These are phyloP conservation scores for Hortiboletus campestris DNA, from an alignment of 768 basidiomycete genomes.

Conservation along the genomic window DNA sequence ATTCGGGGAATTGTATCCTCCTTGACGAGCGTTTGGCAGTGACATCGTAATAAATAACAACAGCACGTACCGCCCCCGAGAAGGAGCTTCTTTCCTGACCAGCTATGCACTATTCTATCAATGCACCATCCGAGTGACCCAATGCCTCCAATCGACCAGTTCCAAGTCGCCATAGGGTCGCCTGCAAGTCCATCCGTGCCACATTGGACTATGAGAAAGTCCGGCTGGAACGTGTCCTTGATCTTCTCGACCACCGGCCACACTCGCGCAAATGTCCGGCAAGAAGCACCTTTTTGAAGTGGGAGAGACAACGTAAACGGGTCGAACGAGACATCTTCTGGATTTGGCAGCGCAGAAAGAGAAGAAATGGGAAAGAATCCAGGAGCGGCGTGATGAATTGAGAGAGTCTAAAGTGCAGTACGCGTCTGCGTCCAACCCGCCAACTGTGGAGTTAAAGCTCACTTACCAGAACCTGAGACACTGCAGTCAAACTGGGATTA, in stretches of 20 bases:
- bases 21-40: conserved; percentile 34
- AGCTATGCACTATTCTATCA: conserved; percentile 45
- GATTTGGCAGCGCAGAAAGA: conserved; percentile 45
- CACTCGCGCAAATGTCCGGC: conserved; percentile 56
- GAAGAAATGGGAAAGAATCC: conserved; percentile 80
- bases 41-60: not conserved
- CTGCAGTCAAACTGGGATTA: conserved; percentile 33
- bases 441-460: not conserved
- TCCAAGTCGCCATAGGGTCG: conserved; percentile 74
- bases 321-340: conserved; percentile 37
- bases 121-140: conserved; percentile 76
- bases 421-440: not conserved
- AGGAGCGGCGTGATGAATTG: conserved; percentile 77
- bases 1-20: conserved; percentile 83
- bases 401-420: conserved; percentile 55
- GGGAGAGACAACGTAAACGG: conserved; percentile 81
- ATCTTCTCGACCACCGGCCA: conserved; percentile 66
- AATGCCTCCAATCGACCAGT: conserved; percentile 58
- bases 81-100: conserved; percentile 64
- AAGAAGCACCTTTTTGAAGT: conserved; percentile 67
- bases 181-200: conserved; percentile 86
- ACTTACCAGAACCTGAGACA: conserved; percentile 49
- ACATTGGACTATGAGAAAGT: conserved; percentile 81
- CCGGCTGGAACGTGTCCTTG: conserved; percentile 62
- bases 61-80: conserved; percentile 65